Base-by-base conservation (phyloP, 2,329 filamentous ascomycete genomes). In the Aspergillus oerlinghausenensis region DNA sequence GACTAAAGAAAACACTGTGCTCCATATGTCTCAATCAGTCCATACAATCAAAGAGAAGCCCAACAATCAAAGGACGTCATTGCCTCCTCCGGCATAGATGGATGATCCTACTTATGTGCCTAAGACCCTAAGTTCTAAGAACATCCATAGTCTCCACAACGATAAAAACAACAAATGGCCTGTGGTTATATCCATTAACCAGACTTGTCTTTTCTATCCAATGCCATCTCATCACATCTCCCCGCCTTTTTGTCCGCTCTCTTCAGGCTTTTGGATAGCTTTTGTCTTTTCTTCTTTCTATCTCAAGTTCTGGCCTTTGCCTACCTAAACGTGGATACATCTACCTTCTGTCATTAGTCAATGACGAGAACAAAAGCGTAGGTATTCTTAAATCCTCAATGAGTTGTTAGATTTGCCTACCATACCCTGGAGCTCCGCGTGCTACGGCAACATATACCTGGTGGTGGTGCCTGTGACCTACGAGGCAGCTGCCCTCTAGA, bases 401-500 rank as follows among this genome's bases (percentile, higher is more conserved):
- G 14, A 17, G 14, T 17, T 14, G 14, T n/a, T 38, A n/a, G 14
- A 38, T 38, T 38, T n/a, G 32, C 17, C 14, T 38, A 38, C 14
- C 14, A 38, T 17, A 38, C 14, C 32, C 5, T 38, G 6, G 32
- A 38, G 14, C 14, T 38, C 32, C 21, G 21, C 21, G 40, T 47
- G 43, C 19, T 47, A 14, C 21, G 1, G 57, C 52, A 58, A 55
- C 52, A 4, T 35, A 35, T 61, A 61, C 60, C 68, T 67, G 66
- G 65, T 66, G 66, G 65, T 66, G 32, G 32, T 35, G 62, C 65
- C 64, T 69, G 68, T 69, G 69, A 68, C 63, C 60, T 64, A 59
- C 66, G 60, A 68, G 68, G 64, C 70, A 72, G 68, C 68, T 70
- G 69, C 67, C 65, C 65, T 67, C 64, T 64, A 54, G 49, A 53